Conservation (phyloP, 352 stramenopile species). For the Peronospora belbahrii region DNA sequence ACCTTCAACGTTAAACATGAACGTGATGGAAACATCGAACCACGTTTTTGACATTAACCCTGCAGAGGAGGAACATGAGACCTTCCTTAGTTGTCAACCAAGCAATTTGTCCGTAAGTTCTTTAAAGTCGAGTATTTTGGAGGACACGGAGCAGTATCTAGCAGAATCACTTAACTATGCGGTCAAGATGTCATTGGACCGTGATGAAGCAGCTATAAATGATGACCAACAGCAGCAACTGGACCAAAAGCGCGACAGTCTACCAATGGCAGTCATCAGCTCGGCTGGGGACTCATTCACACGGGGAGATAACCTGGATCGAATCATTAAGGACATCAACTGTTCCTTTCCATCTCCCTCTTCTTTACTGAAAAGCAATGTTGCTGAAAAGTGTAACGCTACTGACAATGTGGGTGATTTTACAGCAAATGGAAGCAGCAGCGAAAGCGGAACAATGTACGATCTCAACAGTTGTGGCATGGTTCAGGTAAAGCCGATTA, state of each 20-base stretch:
- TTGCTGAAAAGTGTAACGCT: conserved; percentile 1
- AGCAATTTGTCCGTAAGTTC: conserved; percentile 67
- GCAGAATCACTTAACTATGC: conserved; percentile 44
- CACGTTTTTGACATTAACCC: conserved; percentile 32
- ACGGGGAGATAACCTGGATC: conserved; percentile 62
- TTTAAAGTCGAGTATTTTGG: conserved; percentile 65
- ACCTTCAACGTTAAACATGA: conserved; percentile 15
- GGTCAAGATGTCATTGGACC: conserved; percentile 34
- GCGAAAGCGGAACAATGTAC: no score
- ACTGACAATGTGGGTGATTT: conserved; percentile 20
- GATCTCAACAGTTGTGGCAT: conserved; percentile 9
- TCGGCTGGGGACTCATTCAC: conserved; percentile 67
- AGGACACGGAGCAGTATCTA: conserved; percentile 63
- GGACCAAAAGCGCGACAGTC: conserved; percentile 48
- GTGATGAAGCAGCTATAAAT: conserved; percentile 5
- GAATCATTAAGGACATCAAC: conserved; percentile 73
- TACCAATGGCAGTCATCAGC: conserved; percentile 59
- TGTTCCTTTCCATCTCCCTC: conserved; percentile 36
- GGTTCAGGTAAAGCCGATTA: conserved; percentile 24
- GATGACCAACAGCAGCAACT: conserved; percentile 24
- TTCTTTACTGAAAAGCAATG: conserved; percentile 32
- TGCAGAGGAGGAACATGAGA: conserved; percentile 28
- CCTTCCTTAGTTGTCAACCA: conserved; percentile 28
- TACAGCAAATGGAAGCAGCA: conserved; percentile 27
- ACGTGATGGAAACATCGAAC: conserved; percentile 21